A percentile compares a stretch with the other conserved stretches of the same genome.
Conservation (phyloP, 768 basidiomycete genomes). For the Wakefieldia striispora region DNA sequence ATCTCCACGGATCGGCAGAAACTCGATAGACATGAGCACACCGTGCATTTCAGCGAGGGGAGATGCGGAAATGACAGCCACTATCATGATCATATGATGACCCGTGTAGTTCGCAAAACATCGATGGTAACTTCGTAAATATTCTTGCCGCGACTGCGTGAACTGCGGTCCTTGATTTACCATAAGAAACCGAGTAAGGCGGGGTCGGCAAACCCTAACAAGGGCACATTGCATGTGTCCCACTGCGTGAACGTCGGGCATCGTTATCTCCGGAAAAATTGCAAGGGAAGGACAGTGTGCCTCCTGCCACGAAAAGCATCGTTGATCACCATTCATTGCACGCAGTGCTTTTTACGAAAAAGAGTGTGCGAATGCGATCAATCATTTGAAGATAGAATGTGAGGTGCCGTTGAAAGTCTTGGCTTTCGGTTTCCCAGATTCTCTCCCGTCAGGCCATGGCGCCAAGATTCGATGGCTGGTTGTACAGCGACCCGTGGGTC, state of each 20-base stretch:
- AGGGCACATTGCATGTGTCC: constrained; percentile 5
- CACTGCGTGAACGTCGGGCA: constrained; percentile 16
- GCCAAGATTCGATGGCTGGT: neutral
- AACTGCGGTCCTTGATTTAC: neutral
- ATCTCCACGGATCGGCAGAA: neutral
- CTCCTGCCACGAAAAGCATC: neutral
- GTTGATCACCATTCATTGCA: neutral
- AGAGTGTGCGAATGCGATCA: neutral
- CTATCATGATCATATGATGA: no score
- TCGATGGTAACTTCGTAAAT: no score
- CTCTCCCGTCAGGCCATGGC: constrained; percentile 9
- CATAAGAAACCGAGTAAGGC: neutral
- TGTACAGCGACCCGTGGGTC: neutral
- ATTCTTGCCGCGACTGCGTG: no score
- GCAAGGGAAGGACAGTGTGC: neutral
- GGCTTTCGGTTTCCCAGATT: neutral
- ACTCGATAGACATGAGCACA: neutral
- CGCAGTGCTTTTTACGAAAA: neutral
- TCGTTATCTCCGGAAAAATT: constrained; percentile 5
- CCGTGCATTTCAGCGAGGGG: neutral
- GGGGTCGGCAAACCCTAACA: neutral
- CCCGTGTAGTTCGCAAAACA: neutral
- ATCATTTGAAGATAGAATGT: neutral
- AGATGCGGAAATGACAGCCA: neutral
- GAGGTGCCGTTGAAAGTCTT: neutral